Evolutionary conservation across 2,329 filamentous ascomycete species (phyloP), one percentile per base, ranked within the genome.

Genomic region (Monilinia vaccinii-corymbosi): DNA sequence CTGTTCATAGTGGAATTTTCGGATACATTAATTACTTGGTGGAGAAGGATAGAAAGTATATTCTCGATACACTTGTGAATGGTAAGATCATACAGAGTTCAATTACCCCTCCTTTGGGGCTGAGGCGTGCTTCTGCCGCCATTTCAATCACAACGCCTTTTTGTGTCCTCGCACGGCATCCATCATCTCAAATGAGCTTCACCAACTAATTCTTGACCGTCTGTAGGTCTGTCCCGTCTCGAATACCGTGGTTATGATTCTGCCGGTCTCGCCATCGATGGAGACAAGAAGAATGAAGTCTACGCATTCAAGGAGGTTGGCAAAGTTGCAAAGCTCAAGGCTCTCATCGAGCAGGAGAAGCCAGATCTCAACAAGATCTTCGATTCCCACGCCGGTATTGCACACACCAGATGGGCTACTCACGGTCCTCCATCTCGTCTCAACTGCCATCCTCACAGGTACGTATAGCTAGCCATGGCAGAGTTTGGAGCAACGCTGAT

Each of bases 181-280:
- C 44, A 42, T 48, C 25, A n/a, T 21, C 14, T 34, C 34, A 5
- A 28, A 48, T 44, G 42, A 38, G 28, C 31, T 46, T 31, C 46
- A 31, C 21, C 16, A 55, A 47, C 28, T 60, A 28, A 60, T 5
- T 14, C n/a, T 25, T 34, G 42, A n/a, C 42, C 40, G 40, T 56
- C 14, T 56, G 23, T 14, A 60, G 58, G 58, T 73, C 88, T 97
- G 62, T 88, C 91, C 62, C 88, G 94, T 75, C 88, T 99, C 71
- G 94, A 99, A 79, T 99, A 99, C 81, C 89, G 94, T 76, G 94
- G 94, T 69, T 99, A 99, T 77, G 94, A 99, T 60, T 97, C 94
- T 66, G 93, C 94, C 64, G 94, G 94, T 80, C 82, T 99, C 66
- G 93, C 93, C 67, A 79, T 99, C 71, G 94, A 99, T 75, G 94